Conservation (phyloP, 129 eudicot genomes). For the Tagetes patula region DNA sequence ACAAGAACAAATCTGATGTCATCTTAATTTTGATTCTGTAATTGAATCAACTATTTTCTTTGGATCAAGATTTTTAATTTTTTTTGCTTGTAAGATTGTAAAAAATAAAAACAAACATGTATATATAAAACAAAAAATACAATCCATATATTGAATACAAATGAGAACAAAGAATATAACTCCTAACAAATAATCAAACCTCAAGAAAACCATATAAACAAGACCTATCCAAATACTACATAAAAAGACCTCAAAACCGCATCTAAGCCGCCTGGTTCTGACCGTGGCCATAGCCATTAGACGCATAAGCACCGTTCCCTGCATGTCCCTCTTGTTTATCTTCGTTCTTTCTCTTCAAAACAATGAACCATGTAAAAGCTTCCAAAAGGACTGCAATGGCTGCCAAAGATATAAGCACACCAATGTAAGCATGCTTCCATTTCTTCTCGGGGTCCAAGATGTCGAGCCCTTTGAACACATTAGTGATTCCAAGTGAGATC, state of each 20-base stretch:
- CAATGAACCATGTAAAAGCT: conserved; percentile 69
- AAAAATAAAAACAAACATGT: conserved; percentile 22
- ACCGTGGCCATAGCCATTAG: conserved; percentile 36
- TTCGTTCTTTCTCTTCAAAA: conserved; percentile 50
- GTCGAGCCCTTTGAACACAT: conserved; percentile 71
- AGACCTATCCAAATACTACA: conserved; percentile 18
- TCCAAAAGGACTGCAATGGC: conserved; percentile 56
- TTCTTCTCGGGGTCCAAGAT: conserved; percentile 75
- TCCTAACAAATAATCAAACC: conserved; percentile 20
- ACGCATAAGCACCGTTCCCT: conserved; percentile 43
- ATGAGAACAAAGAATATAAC: conserved; percentile 36
- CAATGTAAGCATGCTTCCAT: conserved; percentile 80
- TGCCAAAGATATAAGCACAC: conserved; percentile 54
- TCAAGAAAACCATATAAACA: conserved; percentile 28
- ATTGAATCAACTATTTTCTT: background rate
- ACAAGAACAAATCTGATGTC: conserved; percentile 22
- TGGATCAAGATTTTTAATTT: conserved; percentile 12
- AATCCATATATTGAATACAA: conserved; percentile 22
- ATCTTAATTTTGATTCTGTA: conserved; percentile 12
- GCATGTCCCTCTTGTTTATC: conserved; percentile 35
- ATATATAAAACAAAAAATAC: conserved; percentile 22
- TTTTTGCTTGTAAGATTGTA: conserved; percentile 6
- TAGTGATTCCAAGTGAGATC: conserved; percentile 53
- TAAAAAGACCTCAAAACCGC: conserved; percentile 23
- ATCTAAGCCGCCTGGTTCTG: conserved; percentile 36